These are phyloP conservation scores for Sarocladium brachiariae DNA, from an alignment of 2,329 filamentous ascomycete genomes.

Conservation along the genomic window DNA sequence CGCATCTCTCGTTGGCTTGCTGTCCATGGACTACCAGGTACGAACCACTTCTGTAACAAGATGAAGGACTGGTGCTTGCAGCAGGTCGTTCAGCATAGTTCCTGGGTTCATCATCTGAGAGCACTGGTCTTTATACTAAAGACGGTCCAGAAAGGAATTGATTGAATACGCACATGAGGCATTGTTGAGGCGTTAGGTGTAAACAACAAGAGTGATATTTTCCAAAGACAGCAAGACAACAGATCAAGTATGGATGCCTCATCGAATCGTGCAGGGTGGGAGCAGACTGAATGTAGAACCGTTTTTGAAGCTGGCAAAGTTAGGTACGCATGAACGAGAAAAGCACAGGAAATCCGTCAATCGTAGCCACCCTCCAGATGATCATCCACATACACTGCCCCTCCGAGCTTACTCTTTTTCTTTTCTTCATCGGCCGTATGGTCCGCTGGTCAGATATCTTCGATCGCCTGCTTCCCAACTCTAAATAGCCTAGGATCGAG, in stretches of 20 bases:
- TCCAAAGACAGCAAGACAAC: not conserved
- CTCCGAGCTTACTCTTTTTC: not conserved
- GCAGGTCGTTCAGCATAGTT: no score
- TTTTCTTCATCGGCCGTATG: conserved; percentile 2
- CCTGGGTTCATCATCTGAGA: no score
- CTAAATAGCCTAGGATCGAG: conserved; percentile 43
- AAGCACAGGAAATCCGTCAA: not conserved
- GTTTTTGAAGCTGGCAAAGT: not conserved
- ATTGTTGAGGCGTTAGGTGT: no score
- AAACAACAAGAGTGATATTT: no score
- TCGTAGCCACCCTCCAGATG: conserved; percentile 2
- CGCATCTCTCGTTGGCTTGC: no score
- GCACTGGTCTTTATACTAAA: no score
- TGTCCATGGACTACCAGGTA: no score
- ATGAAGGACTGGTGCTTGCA: no score
- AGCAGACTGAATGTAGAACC: not conserved
- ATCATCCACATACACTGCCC: not conserved
- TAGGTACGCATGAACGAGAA: conserved; percentile 2
- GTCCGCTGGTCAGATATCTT: not conserved
- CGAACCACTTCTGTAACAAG: no score
- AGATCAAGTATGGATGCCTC: no score
- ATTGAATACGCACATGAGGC: no score
- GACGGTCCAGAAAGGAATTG: no score
- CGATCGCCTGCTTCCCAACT: not conserved
- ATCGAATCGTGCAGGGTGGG: not conserved